Base-by-base conservation (phyloP, 2,329 filamentous ascomycete genomes). In the Chrysosporium queenslandicum region DNA sequence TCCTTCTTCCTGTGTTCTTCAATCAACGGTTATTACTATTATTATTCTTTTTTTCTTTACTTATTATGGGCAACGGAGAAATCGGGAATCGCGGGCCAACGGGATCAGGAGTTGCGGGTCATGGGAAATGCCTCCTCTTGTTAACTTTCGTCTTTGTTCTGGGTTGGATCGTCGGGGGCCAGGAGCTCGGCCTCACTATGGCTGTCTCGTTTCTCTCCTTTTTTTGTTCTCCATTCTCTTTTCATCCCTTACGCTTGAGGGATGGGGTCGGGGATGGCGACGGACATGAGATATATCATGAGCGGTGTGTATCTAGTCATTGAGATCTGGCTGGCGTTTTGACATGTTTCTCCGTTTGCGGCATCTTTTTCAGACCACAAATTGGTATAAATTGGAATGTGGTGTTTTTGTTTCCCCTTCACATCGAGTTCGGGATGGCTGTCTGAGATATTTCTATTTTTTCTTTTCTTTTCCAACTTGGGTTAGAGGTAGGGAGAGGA, bases 321-420 rank as follows among this genome's bases (percentile, higher is more conserved):
- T 34, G n/a, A 47, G 30, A 47, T 36, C 45, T 47, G 45, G 21
- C 3, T 20, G 47, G 36, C 47, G 47, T 50, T 41, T 42, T 32
- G 11, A 20, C 39, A 14, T 47, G 14, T 27, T 14, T 39, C 2
- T 25, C 18, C 16, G 27, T 20, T 48, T 25, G 9, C 34, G 3
- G 14, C 6, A 18, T n/a, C 18, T 16, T 25, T 37, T 48, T 48
- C 16, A 25, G 30, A 47, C n/a, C 46, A 37, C 46, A 48, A 48
- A 48, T 48, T 48, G 32, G 32, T 39, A 48, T 39, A 39, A 39
- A 25, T 37, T n/a, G 32, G 32, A 47, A 14, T 20, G 2, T 14
- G 36, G n/a, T 34, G 11, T 47, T 37, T n/a, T 25, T 23, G 1
- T 23, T 39, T 48, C 30, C 11, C 39, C 16, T 27, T 27, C 21